Evolutionary conservation across 192 early-diverging fungal species (phyloP).

Genomic region (Coemansia sp.): DNA sequence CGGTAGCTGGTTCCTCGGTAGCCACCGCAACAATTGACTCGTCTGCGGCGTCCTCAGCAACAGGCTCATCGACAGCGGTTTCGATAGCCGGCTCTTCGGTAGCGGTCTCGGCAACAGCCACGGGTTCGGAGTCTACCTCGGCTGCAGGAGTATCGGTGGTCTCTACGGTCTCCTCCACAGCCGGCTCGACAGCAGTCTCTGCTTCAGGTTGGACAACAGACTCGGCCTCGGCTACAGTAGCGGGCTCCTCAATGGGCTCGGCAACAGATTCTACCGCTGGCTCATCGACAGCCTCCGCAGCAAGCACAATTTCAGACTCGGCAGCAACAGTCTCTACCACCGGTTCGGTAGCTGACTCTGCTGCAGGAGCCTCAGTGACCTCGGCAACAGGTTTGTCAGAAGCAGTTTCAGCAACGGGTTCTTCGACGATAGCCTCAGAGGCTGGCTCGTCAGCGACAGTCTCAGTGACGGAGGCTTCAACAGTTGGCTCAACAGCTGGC

Average conservation of each 20-base stretch:
- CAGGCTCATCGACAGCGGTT: background rate
- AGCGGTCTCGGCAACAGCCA: background rate
- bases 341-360: background rate
- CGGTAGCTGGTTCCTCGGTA: background rate
- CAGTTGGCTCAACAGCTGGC: background rate
- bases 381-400: no score
- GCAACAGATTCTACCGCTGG: background rate
- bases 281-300: background rate
- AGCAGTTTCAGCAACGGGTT: slow-evolving; percentile 4
- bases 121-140: background rate
- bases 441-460: background rate
- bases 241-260: background rate
- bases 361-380: slow-evolving; percentile 2
- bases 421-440: slow-evolving; percentile 1
- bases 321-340: background rate
- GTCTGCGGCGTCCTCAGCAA: background rate
- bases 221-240: background rate
- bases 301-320: background rate
- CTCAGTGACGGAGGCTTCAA: no score
- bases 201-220: background rate
- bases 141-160: background rate
- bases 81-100: background rate
- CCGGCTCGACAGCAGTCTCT: slow-evolving; percentile 4
- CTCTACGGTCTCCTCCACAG: background rate
- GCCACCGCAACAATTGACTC: no score